These are phyloP conservation scores for Helichrysum umbraculigerum DNA, from an alignment of 129 eudicot species.

Conservation along the genomic window DNA sequence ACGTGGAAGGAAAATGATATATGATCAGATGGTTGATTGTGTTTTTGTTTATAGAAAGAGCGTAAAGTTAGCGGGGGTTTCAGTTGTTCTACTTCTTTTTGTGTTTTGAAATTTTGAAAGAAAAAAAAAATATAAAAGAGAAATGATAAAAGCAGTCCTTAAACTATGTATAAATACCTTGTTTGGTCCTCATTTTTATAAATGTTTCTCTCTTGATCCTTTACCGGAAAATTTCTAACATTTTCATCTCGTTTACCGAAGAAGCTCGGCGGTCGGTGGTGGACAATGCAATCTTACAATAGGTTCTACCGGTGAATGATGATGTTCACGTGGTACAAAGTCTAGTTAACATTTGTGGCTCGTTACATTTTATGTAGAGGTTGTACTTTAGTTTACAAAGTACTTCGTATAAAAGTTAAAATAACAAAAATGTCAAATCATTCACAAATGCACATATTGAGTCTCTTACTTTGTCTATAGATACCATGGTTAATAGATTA, in stretches of 20 bases:
- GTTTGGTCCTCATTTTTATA: background rate
- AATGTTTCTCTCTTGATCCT: background rate
- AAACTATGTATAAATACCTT: background rate
- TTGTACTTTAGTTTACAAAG: background rate
- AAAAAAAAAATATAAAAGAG: background rate
- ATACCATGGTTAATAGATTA: background rate
- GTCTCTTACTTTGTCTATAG: background rate
- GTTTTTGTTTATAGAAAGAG: slow-evolving; percentile 26
- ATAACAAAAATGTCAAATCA: background rate
- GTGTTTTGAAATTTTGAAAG: slow-evolving; percentile 7
- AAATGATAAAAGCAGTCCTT: slow-evolving; percentile 1
- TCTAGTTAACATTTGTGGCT: no score
- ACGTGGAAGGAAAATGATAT: background rate
- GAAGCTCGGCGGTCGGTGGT: no score
- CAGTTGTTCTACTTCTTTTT: slow-evolving; percentile 7
- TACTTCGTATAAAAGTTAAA: no score
- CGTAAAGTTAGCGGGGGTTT: slow-evolving; percentile 35
- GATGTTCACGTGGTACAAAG: no score
- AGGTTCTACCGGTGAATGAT: no score
- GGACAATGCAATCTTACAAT: no score
- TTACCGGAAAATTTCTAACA: no score
- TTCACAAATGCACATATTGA: background rate
- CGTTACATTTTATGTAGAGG: background rate
- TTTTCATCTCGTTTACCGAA: no score
- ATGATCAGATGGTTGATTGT: slow-evolving; percentile 3